Evolutionary conservation across 2,329 filamentous ascomycete genomes (phyloP).

Genomic region (Aspergillus udagawae): DNA sequence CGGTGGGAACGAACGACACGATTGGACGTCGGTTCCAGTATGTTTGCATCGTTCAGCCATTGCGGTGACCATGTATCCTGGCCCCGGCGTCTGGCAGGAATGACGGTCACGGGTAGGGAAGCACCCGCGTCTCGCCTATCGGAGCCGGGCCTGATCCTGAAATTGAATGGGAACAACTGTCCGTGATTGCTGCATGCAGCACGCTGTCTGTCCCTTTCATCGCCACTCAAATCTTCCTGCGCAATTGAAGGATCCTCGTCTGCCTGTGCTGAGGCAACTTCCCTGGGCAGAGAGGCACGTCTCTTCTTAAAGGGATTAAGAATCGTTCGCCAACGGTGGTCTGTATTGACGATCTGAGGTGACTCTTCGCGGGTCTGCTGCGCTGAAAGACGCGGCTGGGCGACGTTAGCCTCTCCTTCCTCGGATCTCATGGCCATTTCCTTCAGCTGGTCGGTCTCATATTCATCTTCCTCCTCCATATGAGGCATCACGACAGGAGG

Average conservation of each 20-base stretch:
- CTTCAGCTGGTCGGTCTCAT: slow-evolving; percentile 20
- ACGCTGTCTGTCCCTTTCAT: slow-evolving; percentile 42
- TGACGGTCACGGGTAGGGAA: slow-evolving; percentile 55
- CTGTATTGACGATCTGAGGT: slow-evolving; percentile 27
- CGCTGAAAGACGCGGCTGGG: slow-evolving; percentile 14
- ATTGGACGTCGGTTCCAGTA: slow-evolving; percentile 16
- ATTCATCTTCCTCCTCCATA: slow-evolving; percentile 30
- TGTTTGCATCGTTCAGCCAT: slow-evolving; percentile 22
- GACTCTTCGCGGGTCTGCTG: slow-evolving; percentile 28
- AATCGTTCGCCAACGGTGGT: slow-evolving; percentile 47
- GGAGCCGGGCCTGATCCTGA: slow-evolving; percentile 39
- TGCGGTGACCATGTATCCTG: slow-evolving; percentile 54
- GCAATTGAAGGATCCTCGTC: slow-evolving; percentile 35
- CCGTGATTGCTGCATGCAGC: slow-evolving; percentile 45
- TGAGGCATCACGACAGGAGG: slow-evolving; percentile 36
- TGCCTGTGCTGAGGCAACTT: slow-evolving; percentile 55
- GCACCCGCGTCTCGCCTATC: slow-evolving; percentile 33
- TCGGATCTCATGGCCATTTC: slow-evolving; percentile 17
- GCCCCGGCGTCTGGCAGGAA: slow-evolving; percentile 54
- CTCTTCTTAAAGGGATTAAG: slow-evolving; percentile 57
- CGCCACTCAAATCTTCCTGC: slow-evolving; percentile 28
- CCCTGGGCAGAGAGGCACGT: slow-evolving; percentile 55
- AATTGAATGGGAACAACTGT: slow-evolving; percentile 46
- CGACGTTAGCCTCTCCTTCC: slow-evolving; percentile 4
- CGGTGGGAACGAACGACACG: slow-evolving; percentile 12